These are phyloP conservation scores for Tetrapisispora nanseiensis DNA, from an alignment of 805 yeast species.

Conservation along the genomic window DNA sequence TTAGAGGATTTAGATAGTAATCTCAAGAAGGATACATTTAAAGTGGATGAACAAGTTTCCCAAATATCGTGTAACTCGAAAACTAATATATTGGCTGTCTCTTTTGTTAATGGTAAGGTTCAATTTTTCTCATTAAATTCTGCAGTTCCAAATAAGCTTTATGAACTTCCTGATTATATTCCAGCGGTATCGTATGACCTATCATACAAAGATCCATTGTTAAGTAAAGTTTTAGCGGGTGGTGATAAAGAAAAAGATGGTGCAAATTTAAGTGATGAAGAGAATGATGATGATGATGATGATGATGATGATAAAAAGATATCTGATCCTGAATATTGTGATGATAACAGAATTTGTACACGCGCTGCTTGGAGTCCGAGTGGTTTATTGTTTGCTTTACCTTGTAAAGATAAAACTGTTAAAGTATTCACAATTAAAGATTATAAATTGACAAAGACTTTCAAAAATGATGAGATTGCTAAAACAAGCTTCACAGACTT, in stretches of 20 bases:
- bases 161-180: constrained; percentile 35
- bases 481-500: constrained; percentile 38
- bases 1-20: constrained; percentile 19
- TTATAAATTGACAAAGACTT: constrained; percentile 17
- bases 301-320: constrained; percentile 30
- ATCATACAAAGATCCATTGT: constrained; percentile 19
- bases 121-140: constrained; percentile 43
- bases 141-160: constrained; percentile 43
- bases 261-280: constrained; percentile 21
- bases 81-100: constrained; percentile 47
- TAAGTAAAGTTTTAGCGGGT: constrained; percentile 5
- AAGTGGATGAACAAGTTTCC: constrained; percentile 45
- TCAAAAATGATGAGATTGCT: constrained; percentile 11
- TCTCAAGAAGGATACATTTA: constrained; percentile 24
- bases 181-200: constrained; percentile 23
- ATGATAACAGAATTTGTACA: constrained; percentile 39
- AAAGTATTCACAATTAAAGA: constrained; percentile 32
- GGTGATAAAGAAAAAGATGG: constrained; percentile 13
- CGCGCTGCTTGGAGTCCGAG: constrained; percentile 60
- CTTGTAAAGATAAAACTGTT: constrained; percentile 41
- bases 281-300: constrained; percentile 33
- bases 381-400: constrained; percentile 62
- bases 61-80: constrained; percentile 46
- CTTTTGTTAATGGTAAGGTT: constrained; percentile 51
- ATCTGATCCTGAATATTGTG: constrained; percentile 25